Base-by-base conservation (phyloP, 2,329 filamentous ascomycete species). In the Curvularia hawaiiensis region DNA sequence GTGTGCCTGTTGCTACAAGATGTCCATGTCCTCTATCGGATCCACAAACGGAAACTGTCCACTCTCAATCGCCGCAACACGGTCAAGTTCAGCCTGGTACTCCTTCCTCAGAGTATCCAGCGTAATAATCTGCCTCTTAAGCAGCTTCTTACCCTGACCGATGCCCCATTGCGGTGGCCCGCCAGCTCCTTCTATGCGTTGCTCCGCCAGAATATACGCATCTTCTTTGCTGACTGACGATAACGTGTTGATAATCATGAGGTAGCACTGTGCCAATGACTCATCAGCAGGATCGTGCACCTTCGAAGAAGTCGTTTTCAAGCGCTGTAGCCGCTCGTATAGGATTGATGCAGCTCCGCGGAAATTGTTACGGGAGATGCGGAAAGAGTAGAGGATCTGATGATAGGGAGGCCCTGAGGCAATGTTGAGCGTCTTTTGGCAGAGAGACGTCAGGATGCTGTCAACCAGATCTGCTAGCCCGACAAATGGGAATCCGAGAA, bases 231-330 rank as follows among this genome's bases (percentile, higher is more conserved):
- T 87, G 40, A 97, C 92, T 62, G 92, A 97, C 64, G 90, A 91
- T 59, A 99, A 82, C 1, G 92, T 89, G 74, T 99, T 99, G 79
- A 99, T 96, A 44, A 99, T 84, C 60, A 92, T 84, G n/a, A 98
- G 80, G 68, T 96, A 95, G 69, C 91, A 89, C 65, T 90, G 86
- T 46, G 89, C 87, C 31, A 87, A 71, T 38, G 81, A 82, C 57
- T 84, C 83, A 60, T 84, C 84, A 46, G 82, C 79, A 1, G 80
- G 78, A 57, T 73, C 64, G 71, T 78, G 66, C 59, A 75, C 58
- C 60, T 73, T 72, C 22, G 75, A 78, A 9, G 72, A 71, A 4
- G 74, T 75, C 3, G 72, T 68, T 38, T 79, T 73, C 22, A 87
- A 78, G 8, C 80, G 79, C 62, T 85, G 80, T 10, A 87, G 77